phyloP scores from a whole-genome alignment of 441 rosid species.

The Erodium moschatum region DNA sequence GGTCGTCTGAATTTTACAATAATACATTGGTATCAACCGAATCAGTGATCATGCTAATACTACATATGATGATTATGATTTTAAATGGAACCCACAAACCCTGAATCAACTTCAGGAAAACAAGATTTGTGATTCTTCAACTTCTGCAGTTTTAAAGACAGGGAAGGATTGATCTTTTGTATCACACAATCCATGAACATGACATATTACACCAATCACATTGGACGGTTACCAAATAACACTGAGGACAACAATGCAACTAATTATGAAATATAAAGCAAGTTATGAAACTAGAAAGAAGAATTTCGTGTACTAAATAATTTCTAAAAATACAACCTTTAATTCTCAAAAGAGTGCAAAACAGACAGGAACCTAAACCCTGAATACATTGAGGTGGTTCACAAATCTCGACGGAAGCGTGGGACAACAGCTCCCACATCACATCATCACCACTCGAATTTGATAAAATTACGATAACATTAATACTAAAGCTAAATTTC shows the following conservation, averaged over 20 bases:
- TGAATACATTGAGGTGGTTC: too few species aligned
- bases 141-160: background rate
- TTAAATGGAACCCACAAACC: too few species aligned
- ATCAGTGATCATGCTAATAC: too few species aligned
- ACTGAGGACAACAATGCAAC: too few species aligned
- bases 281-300: background rate
- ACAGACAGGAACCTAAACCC: too few species aligned
- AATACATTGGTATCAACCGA: too few species aligned
- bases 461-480: background rate
- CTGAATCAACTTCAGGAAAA: background rate
- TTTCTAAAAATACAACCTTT: background rate
- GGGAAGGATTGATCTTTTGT: background rate
- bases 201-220: too few species aligned
- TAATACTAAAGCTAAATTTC: background rate
- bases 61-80: too few species aligned
- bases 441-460: background rate
- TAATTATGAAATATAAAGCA: background rate
- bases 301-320: background rate
- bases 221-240: too few species aligned
- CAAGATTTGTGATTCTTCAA: background rate
- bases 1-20: too few species aligned
- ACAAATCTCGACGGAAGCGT: too few species aligned
- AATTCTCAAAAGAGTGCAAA: background rate
- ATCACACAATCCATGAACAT: background rate
- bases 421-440: constrained; percentile 6